Evolutionary conservation across 1,284 basidiomycete genomes (phyloP).

Genomic region (Ganoderma sp.): DNA sequence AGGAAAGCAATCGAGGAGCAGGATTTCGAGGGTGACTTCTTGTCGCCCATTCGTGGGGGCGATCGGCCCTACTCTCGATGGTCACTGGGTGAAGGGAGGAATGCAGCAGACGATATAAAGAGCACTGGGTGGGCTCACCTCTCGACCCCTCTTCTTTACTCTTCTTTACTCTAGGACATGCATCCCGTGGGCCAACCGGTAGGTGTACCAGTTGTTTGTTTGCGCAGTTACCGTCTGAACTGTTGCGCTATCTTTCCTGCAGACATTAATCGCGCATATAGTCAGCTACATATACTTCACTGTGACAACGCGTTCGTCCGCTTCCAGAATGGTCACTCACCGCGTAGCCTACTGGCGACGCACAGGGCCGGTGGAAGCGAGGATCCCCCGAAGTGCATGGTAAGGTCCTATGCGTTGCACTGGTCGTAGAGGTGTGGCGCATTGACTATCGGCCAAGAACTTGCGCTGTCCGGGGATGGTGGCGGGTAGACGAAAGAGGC

Average conservation of each 20-base stretch:
- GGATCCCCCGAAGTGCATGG: background rate
- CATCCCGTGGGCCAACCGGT: background rate
- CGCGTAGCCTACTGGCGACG: background rate
- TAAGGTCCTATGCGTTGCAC: background rate
- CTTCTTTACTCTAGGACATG: background rate
- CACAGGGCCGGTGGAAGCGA: background rate
- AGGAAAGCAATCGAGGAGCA: constrained; percentile 4
- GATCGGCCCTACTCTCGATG: constrained; percentile 1
- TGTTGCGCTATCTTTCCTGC: background rate
- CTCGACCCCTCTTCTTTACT: background rate
- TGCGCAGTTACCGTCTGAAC: background rate
- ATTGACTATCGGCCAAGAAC: background rate
- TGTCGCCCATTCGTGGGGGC: background rate
- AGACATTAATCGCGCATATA: background rate
- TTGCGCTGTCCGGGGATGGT: background rate
- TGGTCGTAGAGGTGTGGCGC: background rate
- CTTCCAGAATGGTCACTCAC: background rate
- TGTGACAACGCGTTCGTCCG: background rate
- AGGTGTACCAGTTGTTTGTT: background rate
- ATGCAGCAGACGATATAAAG: background rate
- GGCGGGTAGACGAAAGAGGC: constrained; percentile 7
- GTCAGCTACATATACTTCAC: background rate
- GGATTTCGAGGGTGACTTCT: background rate
- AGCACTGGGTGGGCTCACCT: background rate
- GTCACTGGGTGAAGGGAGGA: constrained; percentile 5